A percentile compares a stretch with the other conserved stretches of the same genome.
Evolutionary conservation across 305 asterid species (phyloP).

Genomic region (Stenogyne calaminthoides): DNA sequence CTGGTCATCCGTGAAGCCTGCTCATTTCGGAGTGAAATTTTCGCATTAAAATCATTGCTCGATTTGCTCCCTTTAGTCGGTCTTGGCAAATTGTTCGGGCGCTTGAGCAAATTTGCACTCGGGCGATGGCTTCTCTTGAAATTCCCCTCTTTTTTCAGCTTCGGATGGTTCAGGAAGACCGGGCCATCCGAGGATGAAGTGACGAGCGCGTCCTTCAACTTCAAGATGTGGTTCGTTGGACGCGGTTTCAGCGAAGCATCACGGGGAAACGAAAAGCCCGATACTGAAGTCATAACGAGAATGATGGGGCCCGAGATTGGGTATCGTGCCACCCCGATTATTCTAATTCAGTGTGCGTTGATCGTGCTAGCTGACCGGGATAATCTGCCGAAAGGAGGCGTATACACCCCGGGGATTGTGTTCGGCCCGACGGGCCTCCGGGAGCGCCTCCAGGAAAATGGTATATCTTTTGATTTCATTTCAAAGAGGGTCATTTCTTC

Average conservation of each 20-base stretch:
- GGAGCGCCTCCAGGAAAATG: constrained; percentile 69
- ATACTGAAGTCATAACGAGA: constrained; percentile 74
- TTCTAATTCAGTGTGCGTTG: constrained; percentile 75
- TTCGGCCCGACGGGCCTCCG: constrained; percentile 80
- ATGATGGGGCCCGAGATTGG: constrained; percentile 82
- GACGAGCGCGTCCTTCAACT: too few relatives aligned
- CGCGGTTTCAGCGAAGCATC: constrained; percentile 69
- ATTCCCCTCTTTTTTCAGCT: constrained; percentile 56
- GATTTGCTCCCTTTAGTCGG: constrained; percentile 52
- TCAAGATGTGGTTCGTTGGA: constrained; percentile 95
- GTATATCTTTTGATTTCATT: constrained; percentile 73
- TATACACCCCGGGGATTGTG: constrained; percentile 75
- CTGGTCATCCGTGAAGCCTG: constrained; percentile 81
- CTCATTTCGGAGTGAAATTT: constrained; percentile 76
- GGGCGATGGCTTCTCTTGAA: constrained; percentile 58
- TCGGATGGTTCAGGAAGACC: constrained; percentile 67
- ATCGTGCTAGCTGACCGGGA: constrained; percentile 55
- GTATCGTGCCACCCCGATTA: constrained; percentile 73
- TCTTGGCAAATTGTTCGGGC: constrained; percentile 56
- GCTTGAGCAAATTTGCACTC: constrained; percentile 44
- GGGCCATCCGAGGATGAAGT: constrained; percentile 93
- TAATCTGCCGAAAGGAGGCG: constrained; percentile 78
- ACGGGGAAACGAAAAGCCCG: constrained; percentile 50
- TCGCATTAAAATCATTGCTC: constrained; percentile 56
- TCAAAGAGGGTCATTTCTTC: constrained; percentile 49